Base-by-base conservation (phyloP, 441 rosid species). In the Aleurites moluccanus region DNA sequence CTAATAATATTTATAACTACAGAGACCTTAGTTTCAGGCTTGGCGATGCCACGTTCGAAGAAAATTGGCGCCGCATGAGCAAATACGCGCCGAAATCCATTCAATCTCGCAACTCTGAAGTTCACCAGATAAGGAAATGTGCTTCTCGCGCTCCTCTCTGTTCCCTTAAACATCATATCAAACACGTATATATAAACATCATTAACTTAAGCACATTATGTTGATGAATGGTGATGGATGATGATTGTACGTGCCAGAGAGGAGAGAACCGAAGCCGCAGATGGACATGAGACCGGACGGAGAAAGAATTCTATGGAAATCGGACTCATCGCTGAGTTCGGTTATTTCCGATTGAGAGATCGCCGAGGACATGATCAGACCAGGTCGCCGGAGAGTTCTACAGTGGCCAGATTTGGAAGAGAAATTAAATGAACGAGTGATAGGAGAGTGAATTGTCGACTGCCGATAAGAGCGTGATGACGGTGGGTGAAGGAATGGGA, bases 41-140 rank as follows among this genome's bases (percentile, higher is more conserved):
- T 93, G 44, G 99, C 99, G 79, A 95, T 91, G 25, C 97, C 95
- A 16, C 97, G 94, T 53, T 95, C 92, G 78, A 95, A 93, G 92
- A 95, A 95, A 75, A 93, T 85, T 7, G 99, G 98, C 35, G 99
- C 92, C 0, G 70, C 77, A 79, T 91, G 92, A 49, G 94, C 98
- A 67, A 88, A 95, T 1, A 89, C 96, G 53, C 99, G 90, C 38
- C 99, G 88, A 81, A 91, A 95, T 63, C 91, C 97, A 18, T 83
- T 77, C 73, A 95, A 74, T 80, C 85, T 88, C 28, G 95, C 98
- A 21, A 92, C 83, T 85, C 98, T 87, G 80, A 96, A 93, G 78
- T 88, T 86, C 45, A 82, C 80, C 80, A 96, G 83, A 76, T 88
- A 87, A 13, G 97, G 98, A 73, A 96, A 96, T 8, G 98, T 93